Evolutionary conservation across 2,329 filamentous ascomycete species (phyloP).

Genomic region (Balansia obtecta): DNA sequence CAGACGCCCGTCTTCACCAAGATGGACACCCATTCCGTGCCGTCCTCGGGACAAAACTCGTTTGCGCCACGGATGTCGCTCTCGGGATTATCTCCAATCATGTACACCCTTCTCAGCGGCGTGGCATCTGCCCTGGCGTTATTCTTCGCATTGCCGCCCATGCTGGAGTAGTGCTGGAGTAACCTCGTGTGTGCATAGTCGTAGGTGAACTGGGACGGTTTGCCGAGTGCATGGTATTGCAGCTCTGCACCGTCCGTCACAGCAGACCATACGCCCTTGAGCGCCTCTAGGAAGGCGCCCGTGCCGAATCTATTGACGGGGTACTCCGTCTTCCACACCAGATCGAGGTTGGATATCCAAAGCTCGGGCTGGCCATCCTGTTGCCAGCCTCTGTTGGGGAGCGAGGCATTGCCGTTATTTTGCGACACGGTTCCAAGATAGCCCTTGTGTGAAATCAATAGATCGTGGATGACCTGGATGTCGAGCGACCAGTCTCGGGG

Average conservation of each 20-base stretch:
- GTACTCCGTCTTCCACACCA: conserved; percentile 80
- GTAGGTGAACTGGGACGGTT: conserved; percentile 69
- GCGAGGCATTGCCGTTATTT: conserved; percentile 51
- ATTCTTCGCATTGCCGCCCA: conserved; percentile 10
- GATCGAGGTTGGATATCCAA: conserved; percentile 83
- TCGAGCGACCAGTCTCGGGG: conserved; percentile 93
- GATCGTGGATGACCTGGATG: conserved; percentile 69
- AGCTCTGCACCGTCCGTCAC: conserved; percentile 53
- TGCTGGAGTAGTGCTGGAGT: conserved; percentile 33
- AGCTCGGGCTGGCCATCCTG: conserved; percentile 67
- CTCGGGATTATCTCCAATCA: conserved; percentile 85
- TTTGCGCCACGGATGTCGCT: conserved; percentile 88
- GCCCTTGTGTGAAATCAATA: conserved; percentile 68
- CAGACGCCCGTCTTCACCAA: conserved; percentile 76
- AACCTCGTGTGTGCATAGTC: conserved; percentile 65
- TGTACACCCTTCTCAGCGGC: conserved; percentile 68
- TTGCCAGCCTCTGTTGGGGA: conserved; percentile 70
- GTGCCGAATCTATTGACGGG: conserved; percentile 81
- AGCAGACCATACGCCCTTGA: conserved; percentile 68
- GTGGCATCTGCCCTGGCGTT: conserved; percentile 33
- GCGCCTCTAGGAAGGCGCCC: conserved; percentile 74
- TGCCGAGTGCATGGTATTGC: conserved; percentile 61
- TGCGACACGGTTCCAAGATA: conserved; percentile 67
- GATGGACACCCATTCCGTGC: conserved; percentile 65
- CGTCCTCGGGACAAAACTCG: conserved; percentile 51